Evolutionary conservation across 2,329 filamentous ascomycete species (phyloP), one percentile per base, ranked within the genome.

Genomic region (Phyllosticta ampelicida): DNA sequence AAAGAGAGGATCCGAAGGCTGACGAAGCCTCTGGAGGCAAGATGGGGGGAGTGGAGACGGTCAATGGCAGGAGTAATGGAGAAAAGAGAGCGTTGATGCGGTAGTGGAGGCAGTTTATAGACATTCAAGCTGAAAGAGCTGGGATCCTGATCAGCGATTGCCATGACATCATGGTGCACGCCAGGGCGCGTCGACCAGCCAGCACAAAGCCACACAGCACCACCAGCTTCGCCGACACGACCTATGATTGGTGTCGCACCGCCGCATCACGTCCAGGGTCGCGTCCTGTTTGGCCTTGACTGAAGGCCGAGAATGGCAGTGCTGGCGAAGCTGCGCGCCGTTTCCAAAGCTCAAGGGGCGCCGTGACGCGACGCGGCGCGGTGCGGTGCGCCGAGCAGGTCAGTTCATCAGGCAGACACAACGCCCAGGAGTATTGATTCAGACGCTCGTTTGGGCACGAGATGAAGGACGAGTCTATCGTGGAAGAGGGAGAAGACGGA

Each of bases 81-180:
- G 16, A 30, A 9, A 21, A 50, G 21, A 51, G n/a, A 19, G 19
- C 6, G 9, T 21, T 11, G 18, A 20, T 4, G 3, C 30, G 48
- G 36, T 6, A 50, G 23, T 30, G 28, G 48, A 19, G 50, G 50
- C 50, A 16, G 36, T 19, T 19, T 20, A 16, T 21, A 16, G 30
- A n/a, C 51, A 57, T 53, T 51, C 26, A 44, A 51, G 36, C 53
- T 58, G 51, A 53, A 44, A 44, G 36, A 16, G 36, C 36, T 44
- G 36, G 36, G 36, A 44, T 44, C 13, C 23, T 51, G 55, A 56
- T 56, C 55, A 52, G 55, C 55, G 29, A 21, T 26, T 10, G 10
- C 23, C 10, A 54, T 58, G 56, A 58, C 56, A 58, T 58, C 56
- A 58, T 58, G 56, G 53, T 51, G 51, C 56, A 44, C 36, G 36